Evolutionary conservation across 108 stramenopile genomes (phyloP), one percentile per base, ranked within the genome.

Genomic region (Cyclotella sp.): DNA sequence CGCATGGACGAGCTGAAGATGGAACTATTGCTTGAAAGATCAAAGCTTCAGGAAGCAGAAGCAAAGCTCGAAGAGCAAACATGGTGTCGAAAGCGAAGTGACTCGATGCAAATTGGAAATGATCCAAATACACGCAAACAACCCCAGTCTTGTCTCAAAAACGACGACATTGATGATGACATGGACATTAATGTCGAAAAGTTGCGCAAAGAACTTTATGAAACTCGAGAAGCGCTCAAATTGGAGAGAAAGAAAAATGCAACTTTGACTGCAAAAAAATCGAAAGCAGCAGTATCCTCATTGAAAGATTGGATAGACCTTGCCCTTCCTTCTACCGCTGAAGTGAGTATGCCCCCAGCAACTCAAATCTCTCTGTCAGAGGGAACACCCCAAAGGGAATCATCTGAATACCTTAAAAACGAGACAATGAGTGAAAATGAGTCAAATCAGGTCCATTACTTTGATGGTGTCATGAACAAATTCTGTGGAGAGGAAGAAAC

Each of bases 221-320:
- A 73, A 6, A 73, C 72, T 0, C 43, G 57, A 63, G 49, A 63
- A 27, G 60, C 60, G 10, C 46, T 73, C 0, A 73, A 73, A 10
- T 42, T 3, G 30, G 72, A 73, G 21, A 16, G 72, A 63, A 73
- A 51, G 47, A 73, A 73, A 29, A 63, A 44, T 40, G 42, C 58
- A 12, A 27, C 55, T 30, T 28, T 22, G 21, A 21, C 60, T 26
- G 11, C 43, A 39, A 39, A 73, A 29, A 63, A 63, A 22, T 47
- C 13, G 15, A 40, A 60, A 19, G 30, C 60, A 18, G 61, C 47
- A 44, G 46, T 22, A 40, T 44, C 44, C 24, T 73, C 72, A 0
- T 53, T 73, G 49, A 44, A 39, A 51, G 72, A 63, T 63, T 73
- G 47, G 45, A 60, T 73, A n/a, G 55, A 70, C 43, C 59, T 62